Evolutionary conservation across 441 rosid species (phyloP).

Genomic region (Oxalis stricta): DNA sequence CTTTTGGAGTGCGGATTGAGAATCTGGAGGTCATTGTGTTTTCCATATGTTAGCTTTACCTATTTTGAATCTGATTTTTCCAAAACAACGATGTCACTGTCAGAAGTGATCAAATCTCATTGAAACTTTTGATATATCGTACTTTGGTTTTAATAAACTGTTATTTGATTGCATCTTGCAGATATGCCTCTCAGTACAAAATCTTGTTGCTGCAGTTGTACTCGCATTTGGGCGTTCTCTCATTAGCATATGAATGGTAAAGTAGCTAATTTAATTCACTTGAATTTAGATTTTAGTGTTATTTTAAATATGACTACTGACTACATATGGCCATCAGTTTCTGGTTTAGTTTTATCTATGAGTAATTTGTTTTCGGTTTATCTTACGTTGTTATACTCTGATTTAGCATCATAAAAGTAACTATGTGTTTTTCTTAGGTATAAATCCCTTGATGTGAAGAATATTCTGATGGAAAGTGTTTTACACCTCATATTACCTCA

Average conservation of each 20-base stretch:
- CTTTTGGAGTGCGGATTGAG: slow-evolving; percentile 87
- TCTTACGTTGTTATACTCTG: neutral
- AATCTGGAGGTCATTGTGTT: slow-evolving; percentile 51
- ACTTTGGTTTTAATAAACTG: too few species aligned
- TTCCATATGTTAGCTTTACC: slow-evolving; percentile 2
- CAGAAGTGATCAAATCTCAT: too few species aligned
- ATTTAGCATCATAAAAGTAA: neutral
- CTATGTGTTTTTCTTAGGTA: slow-evolving; percentile 38
- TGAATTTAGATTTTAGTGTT: slow-evolving; percentile 1
- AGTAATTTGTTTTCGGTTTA: too few species aligned
- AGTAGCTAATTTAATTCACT: neutral
- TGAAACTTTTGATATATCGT: too few species aligned
- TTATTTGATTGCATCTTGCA: slow-evolving; percentile 19
- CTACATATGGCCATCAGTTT: neutral
- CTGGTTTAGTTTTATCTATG: neutral
- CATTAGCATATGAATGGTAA: slow-evolving; percentile 83
- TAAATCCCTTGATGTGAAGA: slow-evolving; percentile 90
- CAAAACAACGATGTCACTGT: too few species aligned
- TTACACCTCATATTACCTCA: slow-evolving; percentile 82
- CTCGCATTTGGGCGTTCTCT: slow-evolving; percentile 65
- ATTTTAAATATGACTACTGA: too few species aligned
- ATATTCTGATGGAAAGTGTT: slow-evolving; percentile 87
- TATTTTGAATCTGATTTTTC: too few species aligned
- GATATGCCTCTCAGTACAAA: slow-evolving; percentile 85
- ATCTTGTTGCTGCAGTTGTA: slow-evolving; percentile 78